phyloP scores from a whole-genome alignment of 176 grass and related monocot species.

The Tillandsia leiboldiana region DNA sequence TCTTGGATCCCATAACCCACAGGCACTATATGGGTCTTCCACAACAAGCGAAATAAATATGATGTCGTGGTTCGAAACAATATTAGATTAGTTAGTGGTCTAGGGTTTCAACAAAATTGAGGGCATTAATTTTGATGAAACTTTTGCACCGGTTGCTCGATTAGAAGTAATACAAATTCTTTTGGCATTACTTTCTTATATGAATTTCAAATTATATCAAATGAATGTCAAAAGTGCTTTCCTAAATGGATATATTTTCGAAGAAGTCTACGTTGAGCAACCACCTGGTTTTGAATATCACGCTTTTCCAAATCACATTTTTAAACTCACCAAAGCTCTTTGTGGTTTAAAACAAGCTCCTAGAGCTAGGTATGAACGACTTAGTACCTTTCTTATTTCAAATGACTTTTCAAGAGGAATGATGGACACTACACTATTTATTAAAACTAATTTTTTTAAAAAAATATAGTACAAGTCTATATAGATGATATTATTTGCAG shows the following conservation, averaged over 20 bases:
- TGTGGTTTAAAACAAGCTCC: conserved; percentile 6
- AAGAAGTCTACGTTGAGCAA: conserved; percentile 5
- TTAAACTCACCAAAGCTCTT: neutral
- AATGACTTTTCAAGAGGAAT: neutral
- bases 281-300: neutral
- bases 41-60: neutral
- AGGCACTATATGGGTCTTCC: conserved; percentile 3
- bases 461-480: too few relatives aligned
- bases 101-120: conserved; percentile 2
- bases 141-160: neutral
- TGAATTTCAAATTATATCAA: neutral
- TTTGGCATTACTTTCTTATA: neutral
- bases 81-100: neutral
- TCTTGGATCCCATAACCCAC: too few relatives aligned
- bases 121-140: neutral
- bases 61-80: neutral
- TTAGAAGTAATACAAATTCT: conserved; percentile 1
- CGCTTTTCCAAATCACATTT: neutral
- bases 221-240: conserved; percentile 3
- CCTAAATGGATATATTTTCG: neutral
- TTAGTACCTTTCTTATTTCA: neutral
- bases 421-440: neutral
- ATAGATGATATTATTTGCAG: too few relatives aligned
- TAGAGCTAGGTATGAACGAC: conserved; percentile 5
- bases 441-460: neutral